Base-by-base conservation (phyloP, 805 yeast species). In the Pichia nanzhaoensis region DNA sequence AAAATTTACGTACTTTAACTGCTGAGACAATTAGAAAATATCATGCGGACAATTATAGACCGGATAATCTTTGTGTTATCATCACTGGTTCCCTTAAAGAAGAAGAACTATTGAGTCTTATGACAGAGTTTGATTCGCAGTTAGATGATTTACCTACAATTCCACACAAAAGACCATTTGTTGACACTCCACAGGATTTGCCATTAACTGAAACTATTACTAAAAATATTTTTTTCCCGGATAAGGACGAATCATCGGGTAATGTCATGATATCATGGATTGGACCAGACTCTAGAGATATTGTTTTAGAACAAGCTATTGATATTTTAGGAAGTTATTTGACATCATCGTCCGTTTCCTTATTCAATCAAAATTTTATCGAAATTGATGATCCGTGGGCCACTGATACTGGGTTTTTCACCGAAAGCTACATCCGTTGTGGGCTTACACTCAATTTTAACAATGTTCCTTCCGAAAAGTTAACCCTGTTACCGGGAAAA, bases 1-100 rank as follows among this genome's bases (percentile, higher is more conserved):
- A 74, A 24, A 87, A 88, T 47, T 73, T 93, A 52, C 77, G 97
- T 49, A 71, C 70, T 2, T 70, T 93, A 55, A 75, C 84, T 1
- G 82, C 80, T 52, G 84, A 81, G 1, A 80, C 82, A 37, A 91
- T 93, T 53, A 74, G 82, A 53, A 65, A 78, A 19, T 93, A 87
- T 58, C 98, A 93, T 62, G 65, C 70, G 24, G 62, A 68, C 14
- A 66, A 77, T 57, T 93, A 93, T 64, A 73, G 90, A 39, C 86
- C 96, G 1, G 88, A 84, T 49, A 93, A 93, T 56, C 67, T 89
- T 49, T 81, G 91, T 58, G 75, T 93, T 14, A 80, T 93, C 39
- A 72, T 93, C 10, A 77, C 85, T n/a, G 99, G 99, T 34, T 71
- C 86, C 3, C 78, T 89, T n/a, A 81, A 87, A 49, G 88, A 85